phyloP scores from a whole-genome alignment of 2,329 filamentous ascomycete species.

The Beauveria caledonica region DNA sequence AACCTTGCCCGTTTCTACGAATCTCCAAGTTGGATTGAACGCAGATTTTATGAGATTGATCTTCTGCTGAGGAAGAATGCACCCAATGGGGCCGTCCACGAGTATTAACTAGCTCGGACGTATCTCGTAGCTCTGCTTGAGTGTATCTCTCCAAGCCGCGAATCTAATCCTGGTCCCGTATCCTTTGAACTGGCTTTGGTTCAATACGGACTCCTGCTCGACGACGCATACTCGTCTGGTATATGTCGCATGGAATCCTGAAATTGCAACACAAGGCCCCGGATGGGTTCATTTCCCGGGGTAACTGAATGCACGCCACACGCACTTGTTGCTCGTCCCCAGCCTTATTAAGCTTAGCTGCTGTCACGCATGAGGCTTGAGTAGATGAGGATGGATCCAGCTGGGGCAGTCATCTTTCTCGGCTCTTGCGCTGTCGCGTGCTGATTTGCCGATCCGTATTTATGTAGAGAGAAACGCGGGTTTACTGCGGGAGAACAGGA shows the following conservation, averaged over 20 bases:
- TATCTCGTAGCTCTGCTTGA: too few relatives aligned
- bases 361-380: neutral
- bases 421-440: neutral
- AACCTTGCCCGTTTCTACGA: neutral
- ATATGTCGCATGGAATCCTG: neutral
- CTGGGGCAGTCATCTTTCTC: neutral
- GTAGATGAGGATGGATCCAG: slow-evolving; percentile 1
- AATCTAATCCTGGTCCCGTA: too few relatives aligned
- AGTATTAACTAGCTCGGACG: too few relatives aligned
- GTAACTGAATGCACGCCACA: slow-evolving; percentile 1
- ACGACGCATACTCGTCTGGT: too few relatives aligned
- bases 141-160: too few relatives aligned
- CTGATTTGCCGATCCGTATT: slow-evolving; percentile 2
- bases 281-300: neutral
- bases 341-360: slow-evolving; percentile 3
- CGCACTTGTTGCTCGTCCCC: neutral
- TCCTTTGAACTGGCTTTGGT: too few relatives aligned
- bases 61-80: too few relatives aligned
- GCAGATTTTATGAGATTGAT: neutral
- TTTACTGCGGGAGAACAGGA: neutral
- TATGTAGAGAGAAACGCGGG: neutral
- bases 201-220: too few relatives aligned
- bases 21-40: neutral
- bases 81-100: too few relatives aligned
- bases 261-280: neutral